phyloP scores from a whole-genome alignment of 495 filamentous ascomycete species.

The Talaromyces nanjingensis region DNA sequence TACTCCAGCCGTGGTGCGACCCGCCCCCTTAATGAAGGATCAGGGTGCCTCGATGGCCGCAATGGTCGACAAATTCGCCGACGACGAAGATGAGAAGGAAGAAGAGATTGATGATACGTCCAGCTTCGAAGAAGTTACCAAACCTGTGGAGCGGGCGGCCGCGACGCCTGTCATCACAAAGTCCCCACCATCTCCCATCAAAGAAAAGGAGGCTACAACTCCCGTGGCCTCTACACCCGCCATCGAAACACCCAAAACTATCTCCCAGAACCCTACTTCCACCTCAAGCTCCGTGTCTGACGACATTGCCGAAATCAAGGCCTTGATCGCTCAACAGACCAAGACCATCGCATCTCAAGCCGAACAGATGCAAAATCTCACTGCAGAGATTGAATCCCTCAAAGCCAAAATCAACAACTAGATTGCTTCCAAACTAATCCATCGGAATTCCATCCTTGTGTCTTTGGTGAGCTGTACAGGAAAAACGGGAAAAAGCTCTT shows the following conservation, averaged over 20 bases:
- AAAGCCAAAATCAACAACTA: slow-evolving; percentile 29
- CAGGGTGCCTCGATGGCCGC: slow-evolving; percentile 78
- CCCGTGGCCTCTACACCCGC: slow-evolving; percentile 17
- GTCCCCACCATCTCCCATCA: slow-evolving; percentile 22
- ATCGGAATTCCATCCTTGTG: neutral
- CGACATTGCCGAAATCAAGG: slow-evolving; percentile 40
- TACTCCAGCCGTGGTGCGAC: slow-evolving; percentile 39
- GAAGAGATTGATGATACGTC: slow-evolving; percentile 60
- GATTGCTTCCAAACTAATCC: neutral
- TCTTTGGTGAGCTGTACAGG: neutral
- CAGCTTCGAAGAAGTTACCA: slow-evolving; percentile 78
- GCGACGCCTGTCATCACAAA: slow-evolving; percentile 13
- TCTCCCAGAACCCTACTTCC: slow-evolving; percentile 1
- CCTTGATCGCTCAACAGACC: slow-evolving; percentile 37
- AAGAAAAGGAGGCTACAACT: slow-evolving; percentile 12
- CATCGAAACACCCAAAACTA: slow-evolving; percentile 14
- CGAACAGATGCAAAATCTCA: slow-evolving; percentile 36
- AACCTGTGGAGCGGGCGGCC: slow-evolving; percentile 46
- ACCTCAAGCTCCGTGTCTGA: slow-evolving; percentile 20
- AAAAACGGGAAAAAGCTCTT: no score
- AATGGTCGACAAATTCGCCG: slow-evolving; percentile 78
- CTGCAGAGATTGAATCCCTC: slow-evolving; percentile 38
- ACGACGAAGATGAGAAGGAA: slow-evolving; percentile 53
- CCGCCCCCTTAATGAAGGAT: slow-evolving; percentile 66
- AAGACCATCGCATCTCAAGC: slow-evolving; percentile 39